Conservation (phyloP, 2,329 filamentous ascomycete species). For the Aspergillus flavus region DNA sequence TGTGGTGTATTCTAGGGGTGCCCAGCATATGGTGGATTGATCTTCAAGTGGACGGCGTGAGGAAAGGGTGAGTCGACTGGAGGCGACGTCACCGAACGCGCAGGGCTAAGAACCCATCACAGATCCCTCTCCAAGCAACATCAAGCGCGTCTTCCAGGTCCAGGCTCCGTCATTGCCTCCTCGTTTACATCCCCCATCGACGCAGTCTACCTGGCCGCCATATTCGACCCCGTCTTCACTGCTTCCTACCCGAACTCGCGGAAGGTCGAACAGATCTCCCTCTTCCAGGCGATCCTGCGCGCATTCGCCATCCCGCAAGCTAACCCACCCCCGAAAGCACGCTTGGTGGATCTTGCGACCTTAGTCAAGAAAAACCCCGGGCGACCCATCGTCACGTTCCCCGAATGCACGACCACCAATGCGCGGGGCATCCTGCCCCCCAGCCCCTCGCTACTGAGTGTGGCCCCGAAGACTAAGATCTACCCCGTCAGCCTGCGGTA, state of each 20-base stretch:
- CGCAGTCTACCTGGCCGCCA: constrained; percentile 87
- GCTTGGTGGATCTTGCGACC: constrained; percentile 62
- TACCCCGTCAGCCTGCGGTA: constrained; percentile 92
- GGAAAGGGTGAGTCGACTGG: constrained; percentile 67
- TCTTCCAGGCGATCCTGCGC: constrained; percentile 73
- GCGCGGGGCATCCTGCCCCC: constrained; percentile 86
- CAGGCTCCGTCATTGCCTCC: constrained; percentile 80
- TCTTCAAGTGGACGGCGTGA: constrained; percentile 95
- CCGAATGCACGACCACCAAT: constrained; percentile 93
- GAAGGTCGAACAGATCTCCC: constrained; percentile 74
- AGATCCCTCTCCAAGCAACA: constrained; percentile 73
- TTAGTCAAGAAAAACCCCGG: constrained; percentile 70
- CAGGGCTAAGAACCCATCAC: background rate
- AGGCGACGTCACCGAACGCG: background rate
- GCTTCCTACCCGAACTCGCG: constrained; percentile 75
- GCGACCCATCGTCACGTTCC: constrained; percentile 82
- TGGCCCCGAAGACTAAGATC: constrained; percentile 69
- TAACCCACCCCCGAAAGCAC: constrained; percentile 49
- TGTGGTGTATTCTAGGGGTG: constrained; percentile 86
- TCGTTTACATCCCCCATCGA: constrained; percentile 94
- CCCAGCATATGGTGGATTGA: constrained; percentile 98
- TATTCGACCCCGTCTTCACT: constrained; percentile 96
- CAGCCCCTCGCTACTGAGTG: constrained; percentile 73
- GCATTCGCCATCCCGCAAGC: constrained; percentile 66
- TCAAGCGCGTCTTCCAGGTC: constrained; percentile 72